These are phyloP conservation scores for Ochromonas danica DNA, from an alignment of 108 stramenopile genomes.

Conservation along the genomic window DNA sequence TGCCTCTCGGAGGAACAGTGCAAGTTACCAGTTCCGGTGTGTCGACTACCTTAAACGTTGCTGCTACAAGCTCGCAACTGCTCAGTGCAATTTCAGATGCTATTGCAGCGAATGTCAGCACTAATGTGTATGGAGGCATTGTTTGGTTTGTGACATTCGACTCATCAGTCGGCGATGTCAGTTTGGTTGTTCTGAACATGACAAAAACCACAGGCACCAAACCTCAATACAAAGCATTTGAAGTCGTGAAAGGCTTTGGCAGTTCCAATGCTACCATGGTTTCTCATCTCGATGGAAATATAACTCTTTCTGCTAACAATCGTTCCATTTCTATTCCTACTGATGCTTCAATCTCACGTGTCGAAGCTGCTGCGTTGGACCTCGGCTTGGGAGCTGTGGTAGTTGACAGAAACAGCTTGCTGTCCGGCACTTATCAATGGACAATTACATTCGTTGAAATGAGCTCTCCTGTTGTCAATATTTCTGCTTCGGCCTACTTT, in stretches of 20 bases:
- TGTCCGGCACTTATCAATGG: background rate
- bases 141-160: slow-evolving; percentile 26
- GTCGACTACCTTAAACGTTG: too few species aligned
- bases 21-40: too few species aligned
- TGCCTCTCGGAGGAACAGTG: too few species aligned
- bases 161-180: slow-evolving; percentile 1
- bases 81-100: too few species aligned
- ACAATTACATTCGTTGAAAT: background rate
- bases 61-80: too few species aligned
- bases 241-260: background rate
- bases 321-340: background rate
- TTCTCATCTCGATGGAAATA: background rate
- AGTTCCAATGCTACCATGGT: background rate
- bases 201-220: background rate
- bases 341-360: background rate
- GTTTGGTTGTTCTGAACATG: background rate
- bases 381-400: background rate
- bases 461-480: background rate
- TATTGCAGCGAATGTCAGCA: too few species aligned
- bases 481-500: background rate
- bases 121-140: too few species aligned
- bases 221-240: background rate
- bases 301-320: background rate
- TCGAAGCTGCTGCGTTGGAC: background rate
- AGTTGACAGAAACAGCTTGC: background rate